These are phyloP conservation scores for Diaporthe citrichinensis DNA, from an alignment of 2,329 filamentous ascomycete species.

Conservation along the genomic window DNA sequence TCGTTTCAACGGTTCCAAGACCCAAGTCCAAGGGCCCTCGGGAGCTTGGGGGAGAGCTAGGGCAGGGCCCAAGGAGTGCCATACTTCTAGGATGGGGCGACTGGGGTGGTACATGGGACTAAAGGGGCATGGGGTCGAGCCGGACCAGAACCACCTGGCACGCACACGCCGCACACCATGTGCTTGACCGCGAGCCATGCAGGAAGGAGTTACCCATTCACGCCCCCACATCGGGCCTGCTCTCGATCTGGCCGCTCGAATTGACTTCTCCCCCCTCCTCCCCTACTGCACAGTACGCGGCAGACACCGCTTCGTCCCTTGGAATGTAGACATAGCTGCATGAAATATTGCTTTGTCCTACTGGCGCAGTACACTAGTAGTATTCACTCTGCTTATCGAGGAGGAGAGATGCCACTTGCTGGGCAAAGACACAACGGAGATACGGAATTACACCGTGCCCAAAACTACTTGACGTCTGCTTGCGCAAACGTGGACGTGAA, in stretches of 20 bases:
- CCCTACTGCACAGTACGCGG: background rate
- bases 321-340: background rate
- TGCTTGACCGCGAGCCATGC: background rate
- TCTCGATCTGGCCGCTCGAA: background rate
- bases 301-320: background rate
- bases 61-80: background rate
- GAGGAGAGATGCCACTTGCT: background rate
- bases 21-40: slow-evolving; percentile 1
- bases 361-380: background rate
- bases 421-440: background rate
- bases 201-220: background rate
- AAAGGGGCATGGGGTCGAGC: slow-evolving; percentile 15
- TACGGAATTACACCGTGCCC: slow-evolving; percentile 7
- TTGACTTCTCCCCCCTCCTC: background rate
- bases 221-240: slow-evolving; percentile 25
- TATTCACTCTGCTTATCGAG: background rate
- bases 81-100: background rate
- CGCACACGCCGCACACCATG: background rate
- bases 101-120: background rate
- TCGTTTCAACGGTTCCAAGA: slow-evolving; percentile 22
- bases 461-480: background rate
- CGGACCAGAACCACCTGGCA: slow-evolving; percentile 8
- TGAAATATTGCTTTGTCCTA: background rate
- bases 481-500: background rate
- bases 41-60: background rate